Evolutionary conservation across 202 grass and related monocot species (phyloP).

Genomic region (Musa balbisiana): DNA sequence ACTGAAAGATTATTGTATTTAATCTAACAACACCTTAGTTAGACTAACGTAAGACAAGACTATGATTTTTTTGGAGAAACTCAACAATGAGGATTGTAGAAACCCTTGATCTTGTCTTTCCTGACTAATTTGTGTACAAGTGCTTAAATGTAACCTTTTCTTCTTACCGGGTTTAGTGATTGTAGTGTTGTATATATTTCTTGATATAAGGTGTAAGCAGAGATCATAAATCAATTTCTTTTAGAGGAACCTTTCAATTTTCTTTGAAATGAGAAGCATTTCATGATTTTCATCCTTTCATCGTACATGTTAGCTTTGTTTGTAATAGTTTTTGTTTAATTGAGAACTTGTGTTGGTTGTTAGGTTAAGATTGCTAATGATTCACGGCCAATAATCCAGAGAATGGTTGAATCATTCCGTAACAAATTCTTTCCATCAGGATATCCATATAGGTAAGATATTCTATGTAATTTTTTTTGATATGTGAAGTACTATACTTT

Average conservation of each 20-base stretch:
- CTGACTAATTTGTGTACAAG: not conserved
- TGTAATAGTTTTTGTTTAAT: not conserved
- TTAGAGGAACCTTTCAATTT: not conserved
- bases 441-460: slow-evolving; percentile 78
- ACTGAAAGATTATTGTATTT: not conserved
- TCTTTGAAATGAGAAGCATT: not conserved
- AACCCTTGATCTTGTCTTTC: not conserved
- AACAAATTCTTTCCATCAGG: slow-evolving; percentile 96
- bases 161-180: not conserved
- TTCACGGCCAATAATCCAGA: slow-evolving; percentile 58
- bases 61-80: not conserved
- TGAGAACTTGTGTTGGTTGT: slow-evolving; percentile 18
- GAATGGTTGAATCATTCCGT: slow-evolving; percentile 71
- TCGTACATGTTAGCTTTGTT: not conserved
- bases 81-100: not conserved
- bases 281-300: not conserved
- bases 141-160: not conserved
- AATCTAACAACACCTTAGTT: not conserved
- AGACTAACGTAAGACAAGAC: not conserved
- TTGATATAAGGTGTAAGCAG: not conserved
- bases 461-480: slow-evolving; percentile 1
- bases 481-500: not conserved
- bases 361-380: slow-evolving; percentile 76
- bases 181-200: not conserved
- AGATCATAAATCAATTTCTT: not conserved